Evolutionary conservation across 345 rosid species (phyloP).

Genomic region (Eutrema yunnanense): DNA sequence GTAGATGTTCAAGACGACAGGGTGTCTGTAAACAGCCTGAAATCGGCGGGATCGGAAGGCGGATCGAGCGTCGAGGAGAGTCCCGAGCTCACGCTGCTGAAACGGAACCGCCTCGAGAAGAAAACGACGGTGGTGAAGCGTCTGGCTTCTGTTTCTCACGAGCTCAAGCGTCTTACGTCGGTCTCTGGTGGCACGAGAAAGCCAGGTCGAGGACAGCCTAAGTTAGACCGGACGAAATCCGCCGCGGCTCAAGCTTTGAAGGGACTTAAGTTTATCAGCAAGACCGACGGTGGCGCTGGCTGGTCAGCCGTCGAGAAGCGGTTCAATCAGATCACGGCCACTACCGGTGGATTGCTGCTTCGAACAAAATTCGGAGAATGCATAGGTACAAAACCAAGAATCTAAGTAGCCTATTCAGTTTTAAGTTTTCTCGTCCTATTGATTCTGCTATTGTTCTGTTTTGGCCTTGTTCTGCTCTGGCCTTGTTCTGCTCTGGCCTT

Average conservation of each 20-base stretch:
- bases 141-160: slow-evolving; percentile 59
- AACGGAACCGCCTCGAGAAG: slow-evolving; percentile 47
- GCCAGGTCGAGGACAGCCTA: slow-evolving; percentile 31
- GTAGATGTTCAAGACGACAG: slow-evolving; percentile 40
- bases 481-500: too few species aligned
- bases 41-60: slow-evolving; percentile 14
- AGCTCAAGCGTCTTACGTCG: slow-evolving; percentile 50
- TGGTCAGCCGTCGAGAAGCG: slow-evolving; percentile 68
- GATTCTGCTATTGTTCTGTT: too few species aligned
- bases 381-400: slow-evolving; percentile 36
- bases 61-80: slow-evolving; percentile 33
- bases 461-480: too few species aligned
- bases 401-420: too few species aligned
- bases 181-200: slow-evolving; percentile 29
- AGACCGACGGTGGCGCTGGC: slow-evolving; percentile 57
- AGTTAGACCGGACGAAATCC: slow-evolving; percentile 58
- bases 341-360: slow-evolving; percentile 37
- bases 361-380: slow-evolving; percentile 59
- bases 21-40: slow-evolving; percentile 32
- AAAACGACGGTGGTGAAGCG: slow-evolving; percentile 39
- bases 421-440: too few species aligned
- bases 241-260: slow-evolving; percentile 60
- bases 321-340: slow-evolving; percentile 52
- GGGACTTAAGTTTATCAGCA: slow-evolving; percentile 74
- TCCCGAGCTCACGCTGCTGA: slow-evolving; percentile 39